Evolutionary conservation across 345 rosid species (phyloP).

Genomic region (Dipteronia dyeriana): DNA sequence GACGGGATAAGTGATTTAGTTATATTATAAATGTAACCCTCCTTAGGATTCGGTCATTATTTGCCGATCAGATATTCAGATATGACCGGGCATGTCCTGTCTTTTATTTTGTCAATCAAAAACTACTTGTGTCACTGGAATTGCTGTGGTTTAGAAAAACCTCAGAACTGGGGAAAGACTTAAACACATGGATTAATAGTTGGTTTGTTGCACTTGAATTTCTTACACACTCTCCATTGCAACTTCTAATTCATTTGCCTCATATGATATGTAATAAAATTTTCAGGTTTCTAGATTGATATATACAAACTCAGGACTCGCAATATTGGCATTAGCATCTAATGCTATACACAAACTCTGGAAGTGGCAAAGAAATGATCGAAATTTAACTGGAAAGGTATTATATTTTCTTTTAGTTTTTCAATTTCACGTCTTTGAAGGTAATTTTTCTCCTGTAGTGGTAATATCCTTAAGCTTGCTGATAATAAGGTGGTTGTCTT

Average conservation of each 20-base stretch:
- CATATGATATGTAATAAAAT: constrained; percentile 8
- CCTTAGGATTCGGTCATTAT: not conserved
- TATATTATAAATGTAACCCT: no score
- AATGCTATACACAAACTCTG: constrained; percentile 89
- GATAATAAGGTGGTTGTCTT: constrained; percentile 22
- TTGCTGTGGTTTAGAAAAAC: not conserved
- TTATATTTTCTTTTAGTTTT: constrained; percentile 13
- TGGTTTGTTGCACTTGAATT: not conserved
- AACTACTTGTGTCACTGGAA: not conserved
- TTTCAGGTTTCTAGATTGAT: constrained; percentile 72
- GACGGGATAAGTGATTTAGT: no score
- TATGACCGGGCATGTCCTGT: not conserved
- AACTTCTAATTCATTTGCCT: not conserved
- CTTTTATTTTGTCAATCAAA: not conserved
- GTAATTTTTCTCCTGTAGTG: constrained; percentile 7
- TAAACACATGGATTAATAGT: not conserved
- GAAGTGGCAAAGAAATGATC: constrained; percentile 79
- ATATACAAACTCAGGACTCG: constrained; percentile 77
- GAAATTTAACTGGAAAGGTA: constrained; percentile 54
- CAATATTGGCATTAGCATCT: constrained; percentile 77
- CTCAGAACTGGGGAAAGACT: constrained; percentile 1
- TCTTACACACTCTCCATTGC: not conserved
- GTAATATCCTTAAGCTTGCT: constrained; percentile 6
- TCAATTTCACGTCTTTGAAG: not conserved
- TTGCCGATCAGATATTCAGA: not conserved